These are phyloP conservation scores for Scedosporium boydii DNA, from an alignment of 2,329 filamentous ascomycete genomes.

Conservation along the genomic window DNA sequence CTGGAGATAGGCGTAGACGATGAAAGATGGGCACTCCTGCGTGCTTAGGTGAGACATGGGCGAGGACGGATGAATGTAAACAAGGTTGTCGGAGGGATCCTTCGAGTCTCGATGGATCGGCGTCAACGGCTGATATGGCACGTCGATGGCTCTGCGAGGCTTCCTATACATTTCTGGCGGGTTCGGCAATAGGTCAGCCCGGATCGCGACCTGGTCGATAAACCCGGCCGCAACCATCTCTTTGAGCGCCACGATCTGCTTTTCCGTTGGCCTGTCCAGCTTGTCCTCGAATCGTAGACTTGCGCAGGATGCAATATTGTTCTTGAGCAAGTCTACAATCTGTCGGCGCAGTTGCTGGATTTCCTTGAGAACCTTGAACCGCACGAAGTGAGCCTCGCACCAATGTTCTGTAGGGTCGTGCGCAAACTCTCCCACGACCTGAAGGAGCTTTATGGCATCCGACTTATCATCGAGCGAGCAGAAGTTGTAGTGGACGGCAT, in stretches of 20 bases:
- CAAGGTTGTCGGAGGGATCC: conserved; percentile 40
- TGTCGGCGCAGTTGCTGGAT: conserved; percentile 74
- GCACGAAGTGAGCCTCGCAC: conserved; percentile 76
- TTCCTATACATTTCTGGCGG: conserved; percentile 59
- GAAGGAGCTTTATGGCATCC: conserved; percentile 84
- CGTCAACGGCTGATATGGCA: conserved; percentile 81
- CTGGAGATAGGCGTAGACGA: conserved; percentile 82
- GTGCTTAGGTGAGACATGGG: conserved; percentile 61
- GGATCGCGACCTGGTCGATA: conserved; percentile 87
- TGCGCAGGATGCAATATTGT: conserved; percentile 43
- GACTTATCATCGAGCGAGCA: conserved; percentile 71
- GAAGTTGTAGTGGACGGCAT: conserved; percentile 68
- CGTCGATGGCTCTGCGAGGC: conserved; percentile 78
- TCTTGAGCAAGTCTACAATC: conserved; percentile 69
- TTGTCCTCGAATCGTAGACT: conserved; percentile 46
- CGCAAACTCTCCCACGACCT: conserved; percentile 79
- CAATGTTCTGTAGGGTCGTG: conserved; percentile 63
- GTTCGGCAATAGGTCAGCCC: conserved; percentile 72
- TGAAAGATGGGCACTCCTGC: conserved; percentile 73
- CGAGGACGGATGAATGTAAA: conserved; percentile 83
- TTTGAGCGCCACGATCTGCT: conserved; percentile 70
- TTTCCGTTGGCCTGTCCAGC: conserved; percentile 50
- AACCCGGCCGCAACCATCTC: conserved; percentile 90
- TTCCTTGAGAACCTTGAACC: conserved; percentile 79
- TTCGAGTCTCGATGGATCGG: conserved; percentile 40